Conservation (phyloP, 805 yeast species). For the Vanderwaltozyma yarrowii region DNA sequence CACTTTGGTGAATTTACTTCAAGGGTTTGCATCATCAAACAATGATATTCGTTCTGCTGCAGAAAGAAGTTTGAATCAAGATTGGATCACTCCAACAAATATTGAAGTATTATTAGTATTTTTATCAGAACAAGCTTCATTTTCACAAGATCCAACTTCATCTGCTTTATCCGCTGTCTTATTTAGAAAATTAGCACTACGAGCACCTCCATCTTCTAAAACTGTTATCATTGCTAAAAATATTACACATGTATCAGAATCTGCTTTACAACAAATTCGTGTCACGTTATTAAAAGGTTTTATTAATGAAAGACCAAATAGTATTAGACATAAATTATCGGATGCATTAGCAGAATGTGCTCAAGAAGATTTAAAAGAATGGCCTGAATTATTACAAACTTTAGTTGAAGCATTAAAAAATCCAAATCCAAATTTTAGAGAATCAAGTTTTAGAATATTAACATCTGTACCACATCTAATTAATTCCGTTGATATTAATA, state of each 20-base stretch:
- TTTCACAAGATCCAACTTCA: conserved; percentile 48
- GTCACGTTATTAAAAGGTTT: conserved; percentile 64
- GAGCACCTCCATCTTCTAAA: conserved; percentile 52
- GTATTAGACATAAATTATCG: conserved; percentile 81
- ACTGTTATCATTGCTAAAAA: conserved; percentile 65
- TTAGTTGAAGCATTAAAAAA: conserved; percentile 54
- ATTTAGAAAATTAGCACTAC: conserved; percentile 76
- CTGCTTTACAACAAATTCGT: conserved; percentile 54
- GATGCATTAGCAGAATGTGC: conserved; percentile 94
- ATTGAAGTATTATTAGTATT: conserved; percentile 66
- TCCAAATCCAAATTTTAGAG: conserved; percentile 61
- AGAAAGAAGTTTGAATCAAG: conserved; percentile 58
- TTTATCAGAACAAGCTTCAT: conserved; percentile 68
- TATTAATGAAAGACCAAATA: conserved; percentile 51
- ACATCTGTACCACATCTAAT: conserved; percentile 75
- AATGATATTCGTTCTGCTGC: conserved; percentile 68
- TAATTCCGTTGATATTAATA: conserved; percentile 44
- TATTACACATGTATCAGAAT: conserved; percentile 55
- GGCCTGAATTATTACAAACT: conserved; percentile 76
- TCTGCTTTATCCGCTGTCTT: conserved; percentile 76
- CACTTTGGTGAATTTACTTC: conserved; percentile 45
- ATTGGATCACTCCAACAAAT: conserved; percentile 63
- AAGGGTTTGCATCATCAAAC: conserved; percentile 69
- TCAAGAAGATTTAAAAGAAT: conserved; percentile 47
- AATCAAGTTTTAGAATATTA: conserved; percentile 83